Conservation (phyloP, 129 eudicot species). For the Solidago caesia region DNA sequence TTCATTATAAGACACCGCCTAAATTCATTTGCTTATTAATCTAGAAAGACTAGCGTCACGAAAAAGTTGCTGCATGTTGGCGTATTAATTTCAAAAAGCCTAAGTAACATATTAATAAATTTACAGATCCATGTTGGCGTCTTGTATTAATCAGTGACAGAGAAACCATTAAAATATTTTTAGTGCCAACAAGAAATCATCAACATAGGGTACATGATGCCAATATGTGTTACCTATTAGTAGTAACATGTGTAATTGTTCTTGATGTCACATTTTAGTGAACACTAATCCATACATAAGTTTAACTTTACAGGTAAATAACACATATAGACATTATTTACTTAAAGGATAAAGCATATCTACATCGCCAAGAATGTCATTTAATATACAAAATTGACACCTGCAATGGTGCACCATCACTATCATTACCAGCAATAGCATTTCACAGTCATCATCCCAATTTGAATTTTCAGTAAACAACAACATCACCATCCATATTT, state of each 20-base stretch:
- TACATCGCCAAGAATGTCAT: background rate
- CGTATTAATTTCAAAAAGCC: no score
- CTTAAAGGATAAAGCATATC: background rate
- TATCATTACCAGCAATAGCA: no score
- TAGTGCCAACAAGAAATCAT: background rate
- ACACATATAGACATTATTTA: background rate
- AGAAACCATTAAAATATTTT: background rate
- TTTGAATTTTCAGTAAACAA: background rate
- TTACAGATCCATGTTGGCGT: no score
- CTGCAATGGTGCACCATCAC: background rate
- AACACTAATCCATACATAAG: background rate
- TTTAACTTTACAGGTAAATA: background rate
- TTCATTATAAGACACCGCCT: no score
- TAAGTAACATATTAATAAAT: no score
- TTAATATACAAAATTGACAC: background rate
- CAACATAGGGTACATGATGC: background rate
- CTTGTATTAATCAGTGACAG: no score
- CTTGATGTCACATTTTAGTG: background rate
- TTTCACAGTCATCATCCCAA: no score
- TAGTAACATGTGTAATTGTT: background rate
- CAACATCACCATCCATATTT: slow-evolving; percentile 7
- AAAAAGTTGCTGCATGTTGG: no score
- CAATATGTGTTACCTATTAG: background rate
- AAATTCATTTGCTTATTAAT: no score
- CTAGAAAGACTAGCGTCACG: no score